A percentile compares a stretch with the other conserved stretches of the same genome.
phyloP scores from a whole-genome alignment of 805 yeast species.

The Sugiyamaella boreocaroliniensis region DNA sequence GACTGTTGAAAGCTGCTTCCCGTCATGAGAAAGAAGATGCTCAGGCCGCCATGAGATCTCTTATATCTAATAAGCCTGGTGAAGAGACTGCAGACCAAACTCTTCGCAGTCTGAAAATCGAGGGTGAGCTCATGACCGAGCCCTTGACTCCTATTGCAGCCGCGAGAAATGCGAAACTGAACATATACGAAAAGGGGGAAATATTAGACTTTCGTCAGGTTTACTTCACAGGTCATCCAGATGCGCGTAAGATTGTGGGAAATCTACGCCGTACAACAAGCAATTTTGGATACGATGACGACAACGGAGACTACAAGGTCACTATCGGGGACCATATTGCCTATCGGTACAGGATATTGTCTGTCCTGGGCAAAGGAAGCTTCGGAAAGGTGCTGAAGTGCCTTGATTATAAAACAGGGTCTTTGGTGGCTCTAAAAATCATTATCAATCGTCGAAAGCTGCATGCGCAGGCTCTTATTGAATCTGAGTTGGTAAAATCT shows the following conservation, averaged over 20 bases:
- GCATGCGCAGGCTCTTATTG: conserved; percentile 72
- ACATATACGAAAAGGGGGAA: conserved; percentile 57
- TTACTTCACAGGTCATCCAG: conserved; percentile 44
- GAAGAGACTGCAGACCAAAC: conserved; percentile 7
- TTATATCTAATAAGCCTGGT: conserved; percentile 9
- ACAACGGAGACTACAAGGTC: conserved; percentile 52
- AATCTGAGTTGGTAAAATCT: conserved; percentile 57
- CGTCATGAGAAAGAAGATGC: conserved; percentile 6
- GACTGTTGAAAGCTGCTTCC: neutral
- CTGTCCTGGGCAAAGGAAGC: conserved; percentile 66
- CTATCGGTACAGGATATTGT: conserved; percentile 59
- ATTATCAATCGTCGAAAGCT: conserved; percentile 67
- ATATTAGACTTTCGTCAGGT: conserved; percentile 43
- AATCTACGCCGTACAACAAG: conserved; percentile 23
- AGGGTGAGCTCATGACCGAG: conserved; percentile 8
- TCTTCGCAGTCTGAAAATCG: conserved; percentile 5
- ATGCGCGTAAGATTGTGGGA: conserved; percentile 18
- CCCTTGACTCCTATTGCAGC: conserved; percentile 21
- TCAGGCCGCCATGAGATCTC: conserved; percentile 11
- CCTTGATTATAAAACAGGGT: conserved; percentile 54
- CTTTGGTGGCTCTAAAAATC: conserved; percentile 64
- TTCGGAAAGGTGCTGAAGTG: conserved; percentile 75
- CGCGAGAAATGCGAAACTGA: conserved; percentile 28
- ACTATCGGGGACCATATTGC: conserved; percentile 63
- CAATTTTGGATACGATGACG: conserved; percentile 71